These are phyloP conservation scores for Amanita rubescens DNA, from an alignment of 768 basidiomycete genomes.

Conservation along the genomic window DNA sequence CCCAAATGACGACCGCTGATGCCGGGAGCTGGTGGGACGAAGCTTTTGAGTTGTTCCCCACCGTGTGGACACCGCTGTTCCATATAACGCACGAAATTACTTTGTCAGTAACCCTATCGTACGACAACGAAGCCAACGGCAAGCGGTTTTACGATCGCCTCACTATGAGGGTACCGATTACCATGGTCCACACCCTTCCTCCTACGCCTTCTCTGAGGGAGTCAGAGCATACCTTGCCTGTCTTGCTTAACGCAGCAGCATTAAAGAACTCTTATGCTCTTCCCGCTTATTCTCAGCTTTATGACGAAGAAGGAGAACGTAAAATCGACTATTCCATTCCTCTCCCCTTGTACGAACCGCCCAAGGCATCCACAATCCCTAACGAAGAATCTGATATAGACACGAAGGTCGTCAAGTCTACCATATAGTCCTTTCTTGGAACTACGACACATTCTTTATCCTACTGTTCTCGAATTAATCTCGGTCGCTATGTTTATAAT, in stretches of 20 bases:
- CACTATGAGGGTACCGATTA: slow-evolving; percentile 42
- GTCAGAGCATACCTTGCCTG: slow-evolving; percentile 6
- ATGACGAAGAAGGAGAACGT: slow-evolving; percentile 63
- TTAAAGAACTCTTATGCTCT: slow-evolving; percentile 25
- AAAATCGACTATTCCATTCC: slow-evolving; percentile 61
- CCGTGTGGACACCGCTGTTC: slow-evolving; percentile 47
- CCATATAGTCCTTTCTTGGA: neutral
- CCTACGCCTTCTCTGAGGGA: slow-evolving; percentile 13
- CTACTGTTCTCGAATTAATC: neutral
- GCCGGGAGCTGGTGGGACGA: slow-evolving; percentile 29
- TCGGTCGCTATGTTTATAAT: neutral
- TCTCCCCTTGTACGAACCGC: slow-evolving; percentile 57
- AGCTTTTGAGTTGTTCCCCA: slow-evolving; percentile 33
- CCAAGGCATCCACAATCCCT: neutral
- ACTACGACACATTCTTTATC: neutral
- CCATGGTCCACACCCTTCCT: slow-evolving; percentile 39
- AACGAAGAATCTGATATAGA: neutral
- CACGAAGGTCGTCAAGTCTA: neutral
- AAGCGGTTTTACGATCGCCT: slow-evolving; percentile 25
- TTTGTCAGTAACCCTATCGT: slow-evolving; percentile 49
- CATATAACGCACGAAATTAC: slow-evolving; percentile 45
- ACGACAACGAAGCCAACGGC: slow-evolving; percentile 31
- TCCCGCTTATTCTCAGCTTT: slow-evolving; percentile 76
- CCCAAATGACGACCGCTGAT: slow-evolving; percentile 18
- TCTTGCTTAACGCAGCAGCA: neutral